Base-by-base conservation (phyloP, 2,329 filamentous ascomycete genomes). In the Penicillium sp. region DNA sequence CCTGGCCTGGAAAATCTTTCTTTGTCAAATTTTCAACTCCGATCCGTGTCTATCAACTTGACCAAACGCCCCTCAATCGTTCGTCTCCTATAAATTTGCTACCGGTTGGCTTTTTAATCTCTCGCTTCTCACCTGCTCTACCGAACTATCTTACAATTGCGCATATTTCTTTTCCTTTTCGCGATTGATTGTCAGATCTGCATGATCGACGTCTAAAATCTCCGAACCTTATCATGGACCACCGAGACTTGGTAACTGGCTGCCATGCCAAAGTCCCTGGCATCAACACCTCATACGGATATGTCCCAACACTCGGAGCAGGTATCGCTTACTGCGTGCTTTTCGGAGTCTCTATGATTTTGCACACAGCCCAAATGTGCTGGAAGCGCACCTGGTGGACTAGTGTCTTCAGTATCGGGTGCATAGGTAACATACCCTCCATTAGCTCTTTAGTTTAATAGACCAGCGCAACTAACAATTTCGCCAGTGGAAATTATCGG, bases 361-460 rank as follows among this genome's bases (percentile, higher is more conserved):
- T 51, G 5, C 68, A 71, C 42, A 64, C 56, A 3, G 44, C 61
- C 8, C 68, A 71, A 49, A 55, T 65, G 16, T 48, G 57, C 31
- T 69, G 61, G 66, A 70, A 64, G 44, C 60, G 62, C 41, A 63
- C 60, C 22, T 71, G 68, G 68, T 71, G 68, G 67, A 65, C 61
- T 34, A 51, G 50, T n/a, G 59, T 69, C 1, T 69, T 71, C 40
- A 58, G 48, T 26, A 35, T 71, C 18, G 68, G 68, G 27, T 68
- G 66, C 42, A 38, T 70, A 22, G 60, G 68, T 68, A 58, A 50
- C 3, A 11, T 27, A 27, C 10, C 11, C 10, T 27, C 26, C 4
- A 27, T 27, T 27, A 27, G 10, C 26, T 27, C 26, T 10, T 4
- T 1, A 11, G 24, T 9, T 27, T 11, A 10, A 4, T 13, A 7